phyloP scores from a whole-genome alignment of 306 rosid species.

The Glycine latifolia region DNA sequence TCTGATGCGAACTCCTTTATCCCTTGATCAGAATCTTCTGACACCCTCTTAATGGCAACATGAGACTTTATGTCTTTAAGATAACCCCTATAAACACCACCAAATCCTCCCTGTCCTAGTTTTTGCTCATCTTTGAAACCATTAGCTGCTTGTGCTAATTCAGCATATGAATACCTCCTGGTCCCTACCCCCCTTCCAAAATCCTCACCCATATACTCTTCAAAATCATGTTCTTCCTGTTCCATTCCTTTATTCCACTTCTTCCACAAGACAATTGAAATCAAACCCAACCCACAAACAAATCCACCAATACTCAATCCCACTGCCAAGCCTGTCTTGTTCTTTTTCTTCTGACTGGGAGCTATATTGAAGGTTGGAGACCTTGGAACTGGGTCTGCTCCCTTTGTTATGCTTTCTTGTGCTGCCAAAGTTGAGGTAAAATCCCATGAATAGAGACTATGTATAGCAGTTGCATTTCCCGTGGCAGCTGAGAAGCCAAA shows the following conservation, averaged over 20 bases:
- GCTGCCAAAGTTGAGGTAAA: slow-evolving; percentile 37
- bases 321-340: too few species aligned
- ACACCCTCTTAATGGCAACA: slow-evolving; percentile 54
- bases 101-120: slow-evolving; percentile 60
- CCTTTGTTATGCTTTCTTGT: too few species aligned
- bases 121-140: slow-evolving; percentile 46
- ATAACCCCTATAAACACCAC: slow-evolving; percentile 53
- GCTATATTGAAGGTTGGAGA: background rate
- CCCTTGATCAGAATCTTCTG: slow-evolving; percentile 52
- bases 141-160: slow-evolving; percentile 44
- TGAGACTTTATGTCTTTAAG: slow-evolving; percentile 33
- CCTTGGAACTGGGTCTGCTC: too few species aligned
- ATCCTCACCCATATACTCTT: slow-evolving; percentile 47
- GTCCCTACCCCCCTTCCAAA: slow-evolving; percentile 50
- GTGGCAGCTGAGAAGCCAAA: slow-evolving; percentile 55
- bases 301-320: too few species aligned
- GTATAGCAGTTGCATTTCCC: slow-evolving; percentile 5
- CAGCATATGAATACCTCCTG: slow-evolving; percentile 38
- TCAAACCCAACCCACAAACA: background rate
- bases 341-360: slow-evolving; percentile 18
- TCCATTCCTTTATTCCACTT: slow-evolving; percentile 28
- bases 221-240: slow-evolving; percentile 36
- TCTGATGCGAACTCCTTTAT: slow-evolving; percentile 54
- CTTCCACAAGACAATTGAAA: slow-evolving; percentile 31
- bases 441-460: slow-evolving; percentile 38